Conservation (phyloP, 768 basidiomycete genomes). For the Coprinopsis cinerea region DNA sequence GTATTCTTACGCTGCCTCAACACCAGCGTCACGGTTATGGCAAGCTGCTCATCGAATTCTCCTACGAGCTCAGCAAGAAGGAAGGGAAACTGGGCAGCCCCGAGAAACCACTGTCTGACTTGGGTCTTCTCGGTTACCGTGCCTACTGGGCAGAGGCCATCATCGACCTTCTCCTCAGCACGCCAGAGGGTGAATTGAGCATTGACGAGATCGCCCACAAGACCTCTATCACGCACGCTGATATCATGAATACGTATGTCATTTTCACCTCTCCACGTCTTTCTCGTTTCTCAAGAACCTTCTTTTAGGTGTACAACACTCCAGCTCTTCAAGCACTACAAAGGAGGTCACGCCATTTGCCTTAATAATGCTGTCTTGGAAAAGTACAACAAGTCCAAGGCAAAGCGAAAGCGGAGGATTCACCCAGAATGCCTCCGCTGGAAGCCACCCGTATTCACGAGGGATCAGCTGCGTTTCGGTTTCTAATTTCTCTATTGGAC, state of each 20-base stretch:
- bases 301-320: constrained; percentile 80
- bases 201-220: constrained; percentile 97
- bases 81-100: constrained; percentile 95
- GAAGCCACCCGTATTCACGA: constrained; percentile 93
- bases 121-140: constrained; percentile 88
- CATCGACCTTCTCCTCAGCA: constrained; percentile 76
- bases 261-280: constrained; percentile 4
- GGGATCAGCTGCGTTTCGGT: constrained; percentile 81
- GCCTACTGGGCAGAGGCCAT: constrained; percentile 98
- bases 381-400: constrained; percentile 78
- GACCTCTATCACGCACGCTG: constrained; percentile 91
- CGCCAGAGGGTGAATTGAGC: constrained; percentile 74
- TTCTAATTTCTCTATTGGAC: constrained; percentile 29
- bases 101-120: constrained; percentile 94
- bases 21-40: constrained; percentile 97
- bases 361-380: constrained; percentile 88
- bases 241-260: constrained; percentile 97
- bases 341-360: constrained; percentile 90
- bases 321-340: constrained; percentile 94
- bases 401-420: constrained; percentile 75
- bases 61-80: constrained; percentile 94
- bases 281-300: constrained; percentile 8
- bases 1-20: constrained; percentile 97
- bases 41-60: constrained; percentile 94
- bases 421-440: constrained; percentile 77